These are phyloP conservation scores for Naganishia antarctica DNA, from an alignment of 768 basidiomycete genomes.

Conservation along the genomic window DNA sequence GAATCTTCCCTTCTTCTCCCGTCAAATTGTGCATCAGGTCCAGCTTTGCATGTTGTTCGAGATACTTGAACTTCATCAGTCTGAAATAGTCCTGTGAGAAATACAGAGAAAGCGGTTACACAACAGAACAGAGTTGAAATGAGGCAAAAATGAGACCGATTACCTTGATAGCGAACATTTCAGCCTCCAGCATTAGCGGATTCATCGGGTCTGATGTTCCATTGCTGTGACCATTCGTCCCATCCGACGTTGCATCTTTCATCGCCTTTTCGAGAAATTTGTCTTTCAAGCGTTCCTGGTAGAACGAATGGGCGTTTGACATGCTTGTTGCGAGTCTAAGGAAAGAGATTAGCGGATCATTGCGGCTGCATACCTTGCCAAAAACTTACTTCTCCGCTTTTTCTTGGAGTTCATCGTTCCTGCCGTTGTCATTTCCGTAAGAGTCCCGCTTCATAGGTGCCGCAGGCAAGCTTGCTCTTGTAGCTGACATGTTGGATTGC, in stretches of 20 bases:
- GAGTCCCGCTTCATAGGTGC: slow-evolving; percentile 8
- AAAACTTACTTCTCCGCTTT: slow-evolving; percentile 2
- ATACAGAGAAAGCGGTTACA: not conserved
- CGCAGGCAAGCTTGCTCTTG: not conserved
- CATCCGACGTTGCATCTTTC: slow-evolving; percentile 20
- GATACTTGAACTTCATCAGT: slow-evolving; percentile 73
- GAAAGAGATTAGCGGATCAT: not conserved
- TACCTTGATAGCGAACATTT: slow-evolving; percentile 15
- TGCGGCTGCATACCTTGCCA: too few relatives aligned
- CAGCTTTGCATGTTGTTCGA: slow-evolving; percentile 86
- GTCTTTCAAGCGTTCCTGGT: slow-evolving; percentile 19
- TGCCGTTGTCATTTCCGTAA: slow-evolving; percentile 17
- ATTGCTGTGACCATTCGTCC: slow-evolving; percentile 1
- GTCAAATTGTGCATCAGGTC: slow-evolving; percentile 82
- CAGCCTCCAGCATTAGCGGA: slow-evolving; percentile 16
- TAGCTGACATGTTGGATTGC: not conserved
- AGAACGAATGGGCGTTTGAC: slow-evolving; percentile 1
- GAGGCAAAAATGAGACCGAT: not conserved
- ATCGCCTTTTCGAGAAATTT: slow-evolving; percentile 17
- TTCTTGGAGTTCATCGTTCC: slow-evolving; percentile 12
- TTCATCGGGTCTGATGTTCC: slow-evolving; percentile 18
- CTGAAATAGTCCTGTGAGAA: slow-evolving; percentile 41
- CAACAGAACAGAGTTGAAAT: not conserved
- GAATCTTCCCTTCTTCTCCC: slow-evolving; percentile 72
- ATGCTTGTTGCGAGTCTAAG: not conserved